Evolutionary conservation across 1,284 basidiomycete species (phyloP).

Genomic region (Sporisorium iseilematis-ciliati): DNA sequence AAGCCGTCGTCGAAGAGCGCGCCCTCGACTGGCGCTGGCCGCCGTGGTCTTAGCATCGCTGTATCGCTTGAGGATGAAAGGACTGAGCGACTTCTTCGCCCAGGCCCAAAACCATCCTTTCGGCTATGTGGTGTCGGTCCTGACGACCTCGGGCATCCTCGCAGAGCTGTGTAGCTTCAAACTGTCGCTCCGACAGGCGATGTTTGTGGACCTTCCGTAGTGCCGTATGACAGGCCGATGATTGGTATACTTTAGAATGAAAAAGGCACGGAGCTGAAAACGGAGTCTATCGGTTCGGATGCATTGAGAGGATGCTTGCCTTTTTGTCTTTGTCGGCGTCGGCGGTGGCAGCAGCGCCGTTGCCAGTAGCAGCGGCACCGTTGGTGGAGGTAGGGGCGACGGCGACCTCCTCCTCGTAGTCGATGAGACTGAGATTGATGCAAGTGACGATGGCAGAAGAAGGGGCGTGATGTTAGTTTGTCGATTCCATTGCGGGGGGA

Average conservation of each 20-base stretch:
- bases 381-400: constrained; percentile 61
- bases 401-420: constrained; percentile 70
- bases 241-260: constrained; percentile 20
- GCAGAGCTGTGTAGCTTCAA: neutral
- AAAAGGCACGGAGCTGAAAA: neutral
- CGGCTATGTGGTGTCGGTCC: neutral
- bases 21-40: neutral
- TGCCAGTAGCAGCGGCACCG: constrained; percentile 54
- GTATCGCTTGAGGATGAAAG: neutral
- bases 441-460: constrained; percentile 3
- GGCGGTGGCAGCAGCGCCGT: constrained; percentile 50
- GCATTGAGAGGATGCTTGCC: constrained; percentile 53
- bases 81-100: constrained; percentile 9
- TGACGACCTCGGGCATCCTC: neutral
- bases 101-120: neutral
- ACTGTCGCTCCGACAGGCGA: neutral
- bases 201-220: neutral
- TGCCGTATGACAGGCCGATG: neutral
- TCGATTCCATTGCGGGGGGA: neutral
- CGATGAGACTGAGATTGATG: constrained; percentile 62
- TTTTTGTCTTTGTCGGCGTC: constrained; percentile 68
- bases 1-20: neutral
- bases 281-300: constrained; percentile 22
- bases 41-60: neutral
- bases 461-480: constrained; percentile 12